A percentile compares a stretch with the other conserved stretches of the same genome.
Conservation (phyloP, 805 yeast genomes). For the Scheffersomyces lignosus region DNA sequence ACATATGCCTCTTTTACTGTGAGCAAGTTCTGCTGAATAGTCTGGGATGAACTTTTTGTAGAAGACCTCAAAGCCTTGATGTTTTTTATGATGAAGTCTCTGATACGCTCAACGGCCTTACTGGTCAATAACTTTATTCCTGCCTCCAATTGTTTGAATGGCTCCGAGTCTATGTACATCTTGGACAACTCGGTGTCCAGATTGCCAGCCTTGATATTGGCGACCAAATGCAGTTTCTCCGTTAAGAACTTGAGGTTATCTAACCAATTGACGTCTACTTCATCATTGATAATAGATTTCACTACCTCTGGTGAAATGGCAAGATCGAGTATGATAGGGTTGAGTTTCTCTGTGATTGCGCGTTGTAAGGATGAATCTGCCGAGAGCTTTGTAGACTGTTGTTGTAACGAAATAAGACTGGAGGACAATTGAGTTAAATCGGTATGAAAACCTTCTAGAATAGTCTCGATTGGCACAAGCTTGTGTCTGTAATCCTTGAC, state of each 20-base stretch:
- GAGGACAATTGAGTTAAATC: conserved; percentile 41
- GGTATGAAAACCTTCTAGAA: conserved; percentile 55
- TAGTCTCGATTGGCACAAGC: conserved; percentile 51
- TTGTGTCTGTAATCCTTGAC: conserved; percentile 31
- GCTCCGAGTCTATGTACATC: conserved; percentile 21
- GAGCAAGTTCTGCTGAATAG: conserved; percentile 65
- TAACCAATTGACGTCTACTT: conserved; percentile 61
- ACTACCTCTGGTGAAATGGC: conserved; percentile 74
- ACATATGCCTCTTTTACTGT: conserved; percentile 60
- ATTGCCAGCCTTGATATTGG: conserved; percentile 26
- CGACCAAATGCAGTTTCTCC: conserved; percentile 59
- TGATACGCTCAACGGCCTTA: conserved; percentile 72
- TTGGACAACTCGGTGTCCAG: conserved; percentile 2
- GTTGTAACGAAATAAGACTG: conserved; percentile 32
- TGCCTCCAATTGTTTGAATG: conserved; percentile 29
- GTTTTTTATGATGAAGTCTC: conserved; percentile 63
- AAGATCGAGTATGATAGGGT: conserved; percentile 75
- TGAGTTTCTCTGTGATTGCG: conserved; percentile 43
- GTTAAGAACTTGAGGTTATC: conserved; percentile 58
- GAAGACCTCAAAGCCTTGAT: conserved; percentile 64
- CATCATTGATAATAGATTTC: conserved; percentile 55
- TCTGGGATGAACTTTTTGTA: conserved; percentile 69
- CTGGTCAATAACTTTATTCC: conserved; percentile 52
- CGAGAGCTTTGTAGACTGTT: conserved; percentile 32
- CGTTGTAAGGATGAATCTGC: conserved; percentile 27